Evolutionary conservation across 208 protist genomes (phyloP), one percentile per base, ranked within the genome.

Genomic region (Wallacemonas collosoma): DNA sequence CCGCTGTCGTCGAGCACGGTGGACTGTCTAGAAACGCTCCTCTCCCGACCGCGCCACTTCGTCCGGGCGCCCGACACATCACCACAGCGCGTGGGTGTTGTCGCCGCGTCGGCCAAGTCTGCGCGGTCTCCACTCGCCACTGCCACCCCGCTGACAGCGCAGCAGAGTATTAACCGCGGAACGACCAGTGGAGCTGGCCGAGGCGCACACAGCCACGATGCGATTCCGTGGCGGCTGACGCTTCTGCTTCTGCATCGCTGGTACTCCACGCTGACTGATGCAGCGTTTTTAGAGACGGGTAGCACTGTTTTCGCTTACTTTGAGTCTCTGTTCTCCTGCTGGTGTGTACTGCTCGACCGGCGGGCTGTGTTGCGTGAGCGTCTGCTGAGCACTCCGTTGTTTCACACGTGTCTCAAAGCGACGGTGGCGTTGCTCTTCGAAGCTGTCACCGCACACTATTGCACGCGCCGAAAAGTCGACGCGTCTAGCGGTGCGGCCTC

Each of bases 261-360:
- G 60, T 35, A 65, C 60, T 8, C 60, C 8, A 26, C 60, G 14
- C 43, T 65, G 9, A 53, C 40, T 3, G 60, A 65, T n/a, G n/a
- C 60, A 6, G 60, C 60, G 41, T 65, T 65, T 36, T 48, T 65
- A 14, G 60, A 65, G n/a, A 65, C 60, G 11, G 60, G 26, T 48
- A 17, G 40, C n/a, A 41, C 60, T 41, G 60, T 65, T 5, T 65
- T 65, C 15, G 60, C 60, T 3, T 65, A 65, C 43, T 26, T 65
- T n/a, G 60, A 65, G 43, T 53, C 60, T 12, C 60, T 65, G 8
- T 65, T 65, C 43, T 65, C 60, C 11, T 65, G 60, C 60, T 65
- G 60, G 60, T 53, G 41, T 17, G 60, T 65, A 12, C 60, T 65
- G 43, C 60, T 65, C 41, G 60, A 65, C 36, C 38, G 43, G n/a